These are phyloP conservation scores for Sporothrix variecibatus DNA, from an alignment of 2,329 filamentous ascomycete species.

Conservation along the genomic window DNA sequence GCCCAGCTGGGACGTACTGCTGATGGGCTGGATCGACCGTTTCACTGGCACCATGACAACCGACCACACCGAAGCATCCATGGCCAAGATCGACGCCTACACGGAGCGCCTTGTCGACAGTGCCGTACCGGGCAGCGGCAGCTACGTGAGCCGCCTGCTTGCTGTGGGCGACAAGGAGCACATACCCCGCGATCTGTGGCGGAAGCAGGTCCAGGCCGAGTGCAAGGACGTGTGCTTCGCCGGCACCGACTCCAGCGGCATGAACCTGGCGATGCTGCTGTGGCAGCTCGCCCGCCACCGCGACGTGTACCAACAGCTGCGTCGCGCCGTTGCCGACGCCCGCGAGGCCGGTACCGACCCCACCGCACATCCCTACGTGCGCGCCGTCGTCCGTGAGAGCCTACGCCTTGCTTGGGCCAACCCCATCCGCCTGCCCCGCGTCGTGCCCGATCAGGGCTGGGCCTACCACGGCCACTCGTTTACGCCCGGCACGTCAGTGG, in stretches of 20 bases:
- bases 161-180: background rate
- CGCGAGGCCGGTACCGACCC: background rate
- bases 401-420: conserved; percentile 30
- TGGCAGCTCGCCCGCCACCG: conserved; percentile 23
- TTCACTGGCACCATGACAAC: conserved; percentile 19
- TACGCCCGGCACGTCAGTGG: conserved; percentile 33
- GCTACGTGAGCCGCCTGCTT: conserved; percentile 26
- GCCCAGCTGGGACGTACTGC: conserved; percentile 19
- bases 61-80: background rate
- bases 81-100: conserved; percentile 23
- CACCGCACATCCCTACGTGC: conserved; percentile 25
- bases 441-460: conserved; percentile 25
- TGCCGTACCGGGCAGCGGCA: conserved; percentile 10
- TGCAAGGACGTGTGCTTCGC: conserved; percentile 29
- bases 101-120: conserved; percentile 17
- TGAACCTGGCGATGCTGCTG: conserved; percentile 27
- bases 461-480: conserved; percentile 30
- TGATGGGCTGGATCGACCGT: conserved; percentile 25
- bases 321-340: too few species aligned
- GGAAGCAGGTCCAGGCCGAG: conserved; percentile 18
- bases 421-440: conserved; percentile 29
- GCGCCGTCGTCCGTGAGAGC: conserved; percentile 30
- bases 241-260: conserved; percentile 29
- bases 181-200: background rate
- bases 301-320: background rate